These are phyloP conservation scores for Chaetomium sp. DNA, from an alignment of 2,329 filamentous ascomycete species.

Conservation along the genomic window DNA sequence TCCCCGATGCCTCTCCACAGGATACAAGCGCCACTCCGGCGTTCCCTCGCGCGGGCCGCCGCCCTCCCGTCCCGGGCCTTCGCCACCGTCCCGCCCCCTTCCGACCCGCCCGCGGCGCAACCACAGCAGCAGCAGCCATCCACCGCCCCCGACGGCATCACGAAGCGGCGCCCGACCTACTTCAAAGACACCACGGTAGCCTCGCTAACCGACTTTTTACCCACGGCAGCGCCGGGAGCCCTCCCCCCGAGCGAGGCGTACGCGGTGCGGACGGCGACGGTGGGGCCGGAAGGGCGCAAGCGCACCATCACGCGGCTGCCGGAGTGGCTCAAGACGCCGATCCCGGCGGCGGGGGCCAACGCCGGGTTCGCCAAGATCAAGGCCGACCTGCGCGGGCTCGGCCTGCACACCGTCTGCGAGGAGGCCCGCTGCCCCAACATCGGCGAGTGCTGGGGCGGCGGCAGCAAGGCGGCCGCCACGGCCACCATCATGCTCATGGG, in stretches of 20 bases:
- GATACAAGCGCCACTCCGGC: constrained; percentile 47
- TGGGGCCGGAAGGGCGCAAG: constrained; percentile 64
- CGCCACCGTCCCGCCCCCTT: constrained; percentile 50
- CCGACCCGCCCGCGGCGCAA: constrained; percentile 29
- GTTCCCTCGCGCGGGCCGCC: constrained; percentile 41
- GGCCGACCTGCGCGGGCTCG: constrained; percentile 84
- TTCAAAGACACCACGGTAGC: constrained; percentile 62
- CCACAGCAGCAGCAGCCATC: constrained; percentile 27
- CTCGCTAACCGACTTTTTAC: constrained; percentile 61
- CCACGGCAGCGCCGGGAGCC: constrained; percentile 46
- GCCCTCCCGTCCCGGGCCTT: constrained; percentile 45
- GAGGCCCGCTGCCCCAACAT: constrained; percentile 98
- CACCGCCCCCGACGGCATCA: constrained; percentile 22
- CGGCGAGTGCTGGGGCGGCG: constrained; percentile 95
- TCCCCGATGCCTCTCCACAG: constrained; percentile 48
- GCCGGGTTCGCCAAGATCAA: constrained; percentile 93
- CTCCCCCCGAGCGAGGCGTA: constrained; percentile 59
- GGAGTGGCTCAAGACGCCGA: constrained; percentile 93
- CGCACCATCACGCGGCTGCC: constrained; percentile 75
- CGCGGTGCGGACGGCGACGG: constrained; percentile 62
- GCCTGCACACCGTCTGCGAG: constrained; percentile 94
- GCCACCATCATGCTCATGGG: constrained; percentile 99
- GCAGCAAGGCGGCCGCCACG: constrained; percentile 83
- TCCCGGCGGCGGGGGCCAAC: constrained; percentile 69
- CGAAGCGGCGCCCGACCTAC: constrained; percentile 52